These are phyloP conservation scores for Glycine latifolia DNA, from an alignment of 306 rosid species.

Conservation along the genomic window DNA sequence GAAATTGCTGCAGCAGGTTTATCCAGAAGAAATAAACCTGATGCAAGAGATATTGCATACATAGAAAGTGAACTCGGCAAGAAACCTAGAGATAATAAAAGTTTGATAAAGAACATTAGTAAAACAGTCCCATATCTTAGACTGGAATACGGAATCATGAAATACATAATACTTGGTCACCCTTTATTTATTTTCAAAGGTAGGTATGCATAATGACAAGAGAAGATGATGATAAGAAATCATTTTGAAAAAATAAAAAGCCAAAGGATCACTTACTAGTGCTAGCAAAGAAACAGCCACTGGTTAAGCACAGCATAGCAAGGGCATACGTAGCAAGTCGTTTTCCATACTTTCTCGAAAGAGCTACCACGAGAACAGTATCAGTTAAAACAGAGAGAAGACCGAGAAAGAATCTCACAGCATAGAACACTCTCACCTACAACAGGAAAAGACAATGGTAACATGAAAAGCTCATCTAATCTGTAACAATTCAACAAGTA, in stretches of 20 bases:
- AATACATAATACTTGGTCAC: conserved; percentile 25
- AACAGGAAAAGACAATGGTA: conserved; percentile 33
- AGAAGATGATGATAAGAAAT: neutral
- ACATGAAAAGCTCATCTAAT: conserved; percentile 35
- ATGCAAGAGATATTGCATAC: conserved; percentile 91
- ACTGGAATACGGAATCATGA: conserved; percentile 21
- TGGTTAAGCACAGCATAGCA: conserved; percentile 95
- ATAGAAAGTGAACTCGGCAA: conserved; percentile 99
- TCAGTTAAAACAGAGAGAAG: conserved; percentile 81
- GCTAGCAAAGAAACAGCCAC: conserved; percentile 98
- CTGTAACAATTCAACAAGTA: conserved; percentile 10
- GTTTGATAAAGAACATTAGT: conserved; percentile 36
- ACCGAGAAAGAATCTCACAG: conserved; percentile 87
- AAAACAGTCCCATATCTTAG: conserved; percentile 16
- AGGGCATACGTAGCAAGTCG: conserved; percentile 89
- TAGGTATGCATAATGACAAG: conserved; percentile 10
- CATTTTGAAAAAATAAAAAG: neutral
- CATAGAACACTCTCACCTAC: conserved; percentile 93
- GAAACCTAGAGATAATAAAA: conserved; percentile 70
- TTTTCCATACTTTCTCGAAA: conserved; percentile 90
- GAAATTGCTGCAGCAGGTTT: conserved; percentile 83
- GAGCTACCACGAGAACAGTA: conserved; percentile 87
- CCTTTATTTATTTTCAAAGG: neutral
- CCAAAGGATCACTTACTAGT: conserved; percentile 72
- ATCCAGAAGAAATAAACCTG: conserved; percentile 90